Percentiles rank a stretch among this genome's conserved stretches.
phyloP scores from a whole-genome alignment of 495 filamentous ascomycete species.

The Corynascus novoguineensis region DNA sequence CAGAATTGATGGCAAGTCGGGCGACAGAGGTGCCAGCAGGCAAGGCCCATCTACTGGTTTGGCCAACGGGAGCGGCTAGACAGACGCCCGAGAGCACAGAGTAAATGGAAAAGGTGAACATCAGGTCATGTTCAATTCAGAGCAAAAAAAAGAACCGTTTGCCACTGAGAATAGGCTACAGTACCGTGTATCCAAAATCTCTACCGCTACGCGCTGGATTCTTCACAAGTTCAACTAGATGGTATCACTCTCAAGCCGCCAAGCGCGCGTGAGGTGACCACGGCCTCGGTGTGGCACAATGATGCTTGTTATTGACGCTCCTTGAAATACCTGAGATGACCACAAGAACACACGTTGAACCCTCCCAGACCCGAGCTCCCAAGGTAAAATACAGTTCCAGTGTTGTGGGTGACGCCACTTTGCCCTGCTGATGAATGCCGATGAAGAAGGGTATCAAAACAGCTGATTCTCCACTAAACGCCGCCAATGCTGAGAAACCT shows the following conservation, averaged over 20 bases:
- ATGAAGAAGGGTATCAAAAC: conserved; percentile 35
- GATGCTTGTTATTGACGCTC: background rate
- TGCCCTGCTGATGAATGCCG: conserved; percentile 21
- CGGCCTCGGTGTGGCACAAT: background rate
- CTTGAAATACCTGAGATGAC: background rate
- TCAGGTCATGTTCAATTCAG: no score
- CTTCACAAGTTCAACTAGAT: no score
- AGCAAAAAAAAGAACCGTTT: no score
- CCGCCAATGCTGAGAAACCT: conserved; percentile 22
- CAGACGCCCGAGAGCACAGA: no score
- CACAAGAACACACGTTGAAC: background rate
- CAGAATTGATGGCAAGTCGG: no score
- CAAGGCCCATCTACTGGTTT: no score
- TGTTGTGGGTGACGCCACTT: conserved; percentile 1
- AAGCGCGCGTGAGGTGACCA: background rate
- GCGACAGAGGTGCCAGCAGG: background rate
- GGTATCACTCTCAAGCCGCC: no score
- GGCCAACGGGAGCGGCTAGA: no score
- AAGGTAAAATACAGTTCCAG: conserved; percentile 7
- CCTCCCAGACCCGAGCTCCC: conserved; percentile 1
- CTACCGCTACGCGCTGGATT: no score
- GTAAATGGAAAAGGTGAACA: no score
- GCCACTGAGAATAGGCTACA: no score
- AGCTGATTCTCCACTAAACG: conserved; percentile 25
- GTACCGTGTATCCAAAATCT: no score